Conservation (phyloP, 2,329 filamentous ascomycete genomes). For the Tolypocladium tropicale region DNA sequence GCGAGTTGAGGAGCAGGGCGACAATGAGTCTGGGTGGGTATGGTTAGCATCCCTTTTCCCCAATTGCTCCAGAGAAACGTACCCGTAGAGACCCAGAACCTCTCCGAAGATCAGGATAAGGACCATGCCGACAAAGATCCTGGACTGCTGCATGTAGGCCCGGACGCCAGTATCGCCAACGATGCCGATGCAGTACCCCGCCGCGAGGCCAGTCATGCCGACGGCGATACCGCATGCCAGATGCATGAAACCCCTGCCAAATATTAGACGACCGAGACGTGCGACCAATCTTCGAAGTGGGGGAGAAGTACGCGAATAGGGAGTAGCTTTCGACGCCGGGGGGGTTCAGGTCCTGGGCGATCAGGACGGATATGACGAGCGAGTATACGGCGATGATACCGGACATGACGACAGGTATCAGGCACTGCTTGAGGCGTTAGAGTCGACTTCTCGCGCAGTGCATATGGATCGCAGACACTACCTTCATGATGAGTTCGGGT, state of each 20-base stretch:
- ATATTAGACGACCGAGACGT: constrained; percentile 7
- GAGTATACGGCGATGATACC: constrained; percentile 98
- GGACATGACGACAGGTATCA: constrained; percentile 93
- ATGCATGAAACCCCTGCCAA: constrained; percentile 75
- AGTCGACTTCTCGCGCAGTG: not conserved
- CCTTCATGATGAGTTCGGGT: constrained; percentile 88
- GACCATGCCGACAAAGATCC: constrained; percentile 97
- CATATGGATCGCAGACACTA: constrained; percentile 19
- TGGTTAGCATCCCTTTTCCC: constrained; percentile 1
- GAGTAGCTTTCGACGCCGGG: constrained; percentile 59
- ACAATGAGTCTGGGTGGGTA: constrained; percentile 70
- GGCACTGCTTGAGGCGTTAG: constrained; percentile 41
- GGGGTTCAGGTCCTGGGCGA: constrained; percentile 78
- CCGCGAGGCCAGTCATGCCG: constrained; percentile 83
- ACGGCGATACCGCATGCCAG: constrained; percentile 84
- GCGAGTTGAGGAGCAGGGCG: constrained; percentile 85
- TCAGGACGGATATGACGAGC: constrained; percentile 92
- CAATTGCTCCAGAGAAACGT: constrained; percentile 21
- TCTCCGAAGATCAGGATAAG: constrained; percentile 97
- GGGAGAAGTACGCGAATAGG: constrained; percentile 61
- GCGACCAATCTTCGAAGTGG: not conserved
- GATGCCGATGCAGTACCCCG: constrained; percentile 91
- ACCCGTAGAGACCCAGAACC: constrained; percentile 95
- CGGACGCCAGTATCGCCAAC: constrained; percentile 92
- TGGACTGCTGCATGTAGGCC: constrained; percentile 90